A percentile compares a stretch with the other conserved stretches of the same genome.
Evolutionary conservation across 306 rosid genomes (phyloP).

Genomic region (Cajanus cajan): DNA sequence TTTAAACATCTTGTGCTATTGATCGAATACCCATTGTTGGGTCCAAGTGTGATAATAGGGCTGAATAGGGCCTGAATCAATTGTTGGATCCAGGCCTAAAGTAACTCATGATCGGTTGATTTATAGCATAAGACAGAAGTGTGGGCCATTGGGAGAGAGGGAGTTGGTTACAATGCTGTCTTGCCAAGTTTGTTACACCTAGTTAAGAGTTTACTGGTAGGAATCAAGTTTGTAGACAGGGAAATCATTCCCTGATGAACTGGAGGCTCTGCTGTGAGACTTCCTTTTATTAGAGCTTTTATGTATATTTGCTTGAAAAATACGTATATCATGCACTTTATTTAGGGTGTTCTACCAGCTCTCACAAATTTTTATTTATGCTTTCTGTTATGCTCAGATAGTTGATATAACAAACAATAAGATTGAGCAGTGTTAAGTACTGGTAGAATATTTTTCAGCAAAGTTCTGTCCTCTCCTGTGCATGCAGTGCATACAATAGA

Average conservation of each 20-base stretch:
- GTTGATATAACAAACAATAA: conserved; percentile 1
- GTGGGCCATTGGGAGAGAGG: neutral
- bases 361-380: neutral
- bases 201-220: neutral
- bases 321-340: neutral
- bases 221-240: neutral
- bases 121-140: neutral
- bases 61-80: neutral
- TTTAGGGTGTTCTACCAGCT: neutral
- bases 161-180: neutral
- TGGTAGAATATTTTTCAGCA: conserved; percentile 14
- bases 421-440: neutral
- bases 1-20: neutral
- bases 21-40: neutral
- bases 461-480: conserved; percentile 8
- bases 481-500: conserved; percentile 60
- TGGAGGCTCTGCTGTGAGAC: neutral
- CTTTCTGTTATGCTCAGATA: neutral
- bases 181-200: neutral
- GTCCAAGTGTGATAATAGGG: neutral
- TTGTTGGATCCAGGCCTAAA: neutral
- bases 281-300: neutral
- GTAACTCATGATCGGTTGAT: neutral
- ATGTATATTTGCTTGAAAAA: neutral
- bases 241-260: neutral